Percentiles rank a stretch among this genome's conserved stretches.
These are phyloP conservation scores for Daldinia childiae DNA, from an alignment of 495 filamentous ascomycete species.

Conservation along the genomic window DNA sequence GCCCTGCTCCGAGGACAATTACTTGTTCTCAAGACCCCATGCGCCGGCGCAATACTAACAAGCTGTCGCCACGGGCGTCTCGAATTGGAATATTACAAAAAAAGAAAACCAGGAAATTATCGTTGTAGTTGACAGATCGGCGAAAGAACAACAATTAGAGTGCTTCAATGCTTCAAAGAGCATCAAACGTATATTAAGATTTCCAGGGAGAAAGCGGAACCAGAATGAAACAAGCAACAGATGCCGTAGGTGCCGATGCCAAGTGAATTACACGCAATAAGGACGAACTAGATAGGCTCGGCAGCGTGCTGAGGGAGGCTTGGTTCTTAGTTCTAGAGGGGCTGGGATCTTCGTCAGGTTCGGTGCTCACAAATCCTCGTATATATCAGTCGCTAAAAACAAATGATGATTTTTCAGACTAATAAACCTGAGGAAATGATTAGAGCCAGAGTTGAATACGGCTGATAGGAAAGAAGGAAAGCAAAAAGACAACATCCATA, in stretches of 20 bases:
- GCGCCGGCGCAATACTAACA: conserved; percentile 24
- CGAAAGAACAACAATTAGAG: not conserved
- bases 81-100: no score
- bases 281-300: conserved; percentile 16
- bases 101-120: conserved; percentile 16
- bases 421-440: conserved; percentile 17
- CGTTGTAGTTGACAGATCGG: conserved; percentile 17
- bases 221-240: conserved; percentile 29
- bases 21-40: conserved; percentile 45
- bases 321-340: conserved; percentile 25
- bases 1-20: conserved; percentile 41
- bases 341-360: conserved; percentile 14
- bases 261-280: conserved; percentile 12
- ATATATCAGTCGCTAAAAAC: conserved; percentile 4
- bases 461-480: not conserved
- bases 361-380: not conserved
- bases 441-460: conserved; percentile 11
- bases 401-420: conserved; percentile 12
- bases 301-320: conserved; percentile 20
- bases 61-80: no score
- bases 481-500: conserved; percentile 11
- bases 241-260: conserved; percentile 22
- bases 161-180: conserved; percentile 6
- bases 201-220: conserved; percentile 29
- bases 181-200: conserved; percentile 11